Conservation (phyloP, 768 basidiomycete genomes). For the Leccinum imitatum region DNA sequence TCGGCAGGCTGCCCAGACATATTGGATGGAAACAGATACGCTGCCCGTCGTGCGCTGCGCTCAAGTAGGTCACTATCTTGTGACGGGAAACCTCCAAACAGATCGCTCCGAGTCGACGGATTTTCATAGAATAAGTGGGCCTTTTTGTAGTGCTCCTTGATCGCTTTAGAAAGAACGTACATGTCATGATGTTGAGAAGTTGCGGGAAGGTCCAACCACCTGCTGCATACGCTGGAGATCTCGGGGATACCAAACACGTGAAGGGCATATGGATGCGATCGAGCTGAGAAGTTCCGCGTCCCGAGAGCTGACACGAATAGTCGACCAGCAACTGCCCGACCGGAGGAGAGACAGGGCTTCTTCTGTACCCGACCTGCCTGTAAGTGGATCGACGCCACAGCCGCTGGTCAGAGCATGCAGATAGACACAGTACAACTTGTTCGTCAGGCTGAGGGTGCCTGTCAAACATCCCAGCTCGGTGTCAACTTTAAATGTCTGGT, state of each 20-base stretch:
- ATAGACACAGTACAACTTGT: conserved; percentile 37
- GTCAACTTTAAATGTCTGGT: conserved; percentile 32
- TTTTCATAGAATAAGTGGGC: conserved; percentile 10
- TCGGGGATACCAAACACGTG: conserved; percentile 8
- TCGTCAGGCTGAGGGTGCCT: conserved; percentile 23
- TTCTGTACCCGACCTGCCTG: conserved; percentile 42
- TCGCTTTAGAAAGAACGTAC: conserved; percentile 19
- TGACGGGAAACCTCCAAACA: background rate
- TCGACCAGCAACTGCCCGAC: conserved; percentile 39
- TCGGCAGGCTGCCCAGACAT: background rate
- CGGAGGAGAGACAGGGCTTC: conserved; percentile 40
- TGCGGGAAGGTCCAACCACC: conserved; percentile 25
- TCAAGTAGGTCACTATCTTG: conserved; percentile 9
- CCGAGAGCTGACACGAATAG: conserved; percentile 30
- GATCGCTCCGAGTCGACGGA: background rate
- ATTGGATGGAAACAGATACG: conserved; percentile 10
- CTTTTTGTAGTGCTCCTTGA: conserved; percentile 25
- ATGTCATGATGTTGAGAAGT: conserved; percentile 33
- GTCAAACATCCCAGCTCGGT: conserved; percentile 29
- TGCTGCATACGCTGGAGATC: conserved; percentile 40
- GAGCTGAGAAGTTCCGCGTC: conserved; percentile 32
- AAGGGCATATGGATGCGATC: conserved; percentile 36
- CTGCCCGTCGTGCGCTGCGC: conserved; percentile 15
- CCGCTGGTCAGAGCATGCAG: conserved; percentile 45
- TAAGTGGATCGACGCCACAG: conserved; percentile 43